Percentiles rank a stretch among this genome's conserved stretches.
phyloP scores from a whole-genome alignment of 2,329 filamentous ascomycete species.

The Pestalotiopsis sp. region DNA sequence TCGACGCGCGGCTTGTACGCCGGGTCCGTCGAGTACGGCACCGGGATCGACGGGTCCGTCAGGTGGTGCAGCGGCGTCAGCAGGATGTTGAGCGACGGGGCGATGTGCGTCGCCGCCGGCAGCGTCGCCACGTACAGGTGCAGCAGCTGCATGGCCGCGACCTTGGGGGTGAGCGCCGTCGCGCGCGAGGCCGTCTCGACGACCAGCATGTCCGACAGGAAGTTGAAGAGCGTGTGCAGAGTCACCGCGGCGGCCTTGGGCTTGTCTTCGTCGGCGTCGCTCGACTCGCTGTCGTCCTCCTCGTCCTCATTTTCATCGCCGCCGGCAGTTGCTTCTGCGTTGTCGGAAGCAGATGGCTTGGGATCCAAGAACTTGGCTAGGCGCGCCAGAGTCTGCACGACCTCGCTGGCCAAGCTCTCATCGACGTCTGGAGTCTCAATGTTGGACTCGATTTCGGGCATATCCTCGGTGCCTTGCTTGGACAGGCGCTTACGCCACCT shows the following conservation, averaged over 20 bases:
- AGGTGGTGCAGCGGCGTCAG: conserved; percentile 74
- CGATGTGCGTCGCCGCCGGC: conserved; percentile 53
- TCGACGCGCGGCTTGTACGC: conserved; percentile 72
- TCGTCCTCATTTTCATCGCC: conserved; percentile 44
- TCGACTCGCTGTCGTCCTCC: conserved; percentile 42
- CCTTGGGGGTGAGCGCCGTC: conserved; percentile 71
- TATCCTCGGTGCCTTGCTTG: conserved; percentile 18
- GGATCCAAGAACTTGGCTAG: conserved; percentile 67
- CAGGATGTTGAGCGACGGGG: conserved; percentile 63
- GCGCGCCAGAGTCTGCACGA: conserved; percentile 81
- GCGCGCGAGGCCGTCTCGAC: conserved; percentile 70
- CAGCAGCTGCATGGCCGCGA: conserved; percentile 74
- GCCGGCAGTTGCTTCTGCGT: conserved; percentile 44
- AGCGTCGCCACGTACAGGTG: conserved; percentile 69
- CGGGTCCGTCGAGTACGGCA: conserved; percentile 72
- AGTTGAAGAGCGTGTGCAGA: conserved; percentile 76
- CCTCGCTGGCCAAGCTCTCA: conserved; percentile 77
- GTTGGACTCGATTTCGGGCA: conserved; percentile 15
- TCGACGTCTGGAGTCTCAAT: conserved; percentile 48
- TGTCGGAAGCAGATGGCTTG: conserved; percentile 55
- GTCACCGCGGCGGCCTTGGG: conserved; percentile 45
- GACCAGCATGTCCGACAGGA: conserved; percentile 77
- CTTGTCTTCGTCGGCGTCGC: conserved; percentile 31
- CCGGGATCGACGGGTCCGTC: conserved; percentile 76
- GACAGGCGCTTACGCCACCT: conserved; percentile 32